phyloP scores from a whole-genome alignment of 2,329 filamentous ascomycete species.

The Zopfia rhizophila region DNA sequence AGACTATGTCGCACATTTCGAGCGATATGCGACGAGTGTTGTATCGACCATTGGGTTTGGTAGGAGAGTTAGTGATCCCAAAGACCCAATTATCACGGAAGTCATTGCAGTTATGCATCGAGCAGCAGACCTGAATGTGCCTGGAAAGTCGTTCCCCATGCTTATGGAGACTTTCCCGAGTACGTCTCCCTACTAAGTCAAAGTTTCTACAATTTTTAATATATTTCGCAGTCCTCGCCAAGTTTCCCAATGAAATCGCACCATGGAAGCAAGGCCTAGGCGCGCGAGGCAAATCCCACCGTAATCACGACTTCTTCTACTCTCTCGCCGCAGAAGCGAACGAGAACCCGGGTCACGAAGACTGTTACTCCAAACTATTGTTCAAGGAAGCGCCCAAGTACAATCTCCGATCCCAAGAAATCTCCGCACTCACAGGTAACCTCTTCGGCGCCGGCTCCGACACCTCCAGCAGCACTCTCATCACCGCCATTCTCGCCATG shows the following conservation, averaged over 20 bases:
- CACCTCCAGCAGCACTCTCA: conserved; percentile 46
- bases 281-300: conserved; percentile 33
- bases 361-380: conserved; percentile 52
- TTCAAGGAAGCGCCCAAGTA: conserved; percentile 52
- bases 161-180: conserved; percentile 64
- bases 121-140: conserved; percentile 61
- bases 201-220: conserved; percentile 44
- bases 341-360: conserved; percentile 41
- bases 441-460: conserved; percentile 48
- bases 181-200: conserved; percentile 1
- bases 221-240: conserved; percentile 31
- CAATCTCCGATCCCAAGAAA: conserved; percentile 39
- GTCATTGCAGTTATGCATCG: conserved; percentile 66
- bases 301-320: conserved; percentile 48
- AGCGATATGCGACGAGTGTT: conserved; percentile 63
- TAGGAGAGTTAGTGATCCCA: conserved; percentile 59
- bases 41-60: conserved; percentile 67
- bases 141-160: conserved; percentile 65
- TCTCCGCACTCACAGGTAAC: conserved; percentile 44
- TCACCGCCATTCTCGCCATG: conserved; percentile 47
- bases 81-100: conserved; percentile 67
- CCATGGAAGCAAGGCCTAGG: conserved; percentile 51
- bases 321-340: conserved; percentile 44
- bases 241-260: conserved; percentile 37
- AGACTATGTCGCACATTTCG: conserved; percentile 62